Conservation (phyloP, 345 rosid species). For the Eucalyptus curtisii region DNA sequence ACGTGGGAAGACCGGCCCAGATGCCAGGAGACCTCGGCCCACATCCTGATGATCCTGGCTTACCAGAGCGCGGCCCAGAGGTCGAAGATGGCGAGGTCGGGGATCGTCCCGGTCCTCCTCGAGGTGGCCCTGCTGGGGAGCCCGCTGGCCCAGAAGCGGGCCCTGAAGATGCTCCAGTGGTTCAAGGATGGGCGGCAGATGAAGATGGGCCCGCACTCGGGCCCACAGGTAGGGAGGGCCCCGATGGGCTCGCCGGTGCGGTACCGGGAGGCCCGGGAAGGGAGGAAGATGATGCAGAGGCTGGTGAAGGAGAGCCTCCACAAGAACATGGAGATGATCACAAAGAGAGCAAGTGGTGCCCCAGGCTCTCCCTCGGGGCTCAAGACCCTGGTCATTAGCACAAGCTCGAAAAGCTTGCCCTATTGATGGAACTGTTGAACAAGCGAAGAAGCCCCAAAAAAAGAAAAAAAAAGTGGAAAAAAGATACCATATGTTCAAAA, state of each 20-base stretch:
- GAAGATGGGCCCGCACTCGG: slow-evolving; percentile 90
- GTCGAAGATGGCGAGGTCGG: slow-evolving; percentile 65
- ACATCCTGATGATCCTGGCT: slow-evolving; percentile 75
- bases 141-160: slow-evolving; percentile 76
- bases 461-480: background rate
- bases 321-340: slow-evolving; percentile 87
- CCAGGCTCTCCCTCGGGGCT: slow-evolving; percentile 4
- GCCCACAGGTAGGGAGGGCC: slow-evolving; percentile 59
- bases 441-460: background rate
- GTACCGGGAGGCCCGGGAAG: slow-evolving; percentile 36
- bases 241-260: slow-evolving; percentile 48
- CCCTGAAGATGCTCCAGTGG: slow-evolving; percentile 77
- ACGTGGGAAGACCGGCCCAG: slow-evolving; percentile 86
- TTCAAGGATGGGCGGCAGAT: slow-evolving; percentile 78
- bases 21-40: slow-evolving; percentile 74
- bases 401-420: slow-evolving; percentile 92
- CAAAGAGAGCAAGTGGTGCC: slow-evolving; percentile 42
- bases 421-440: slow-evolving; percentile 13
- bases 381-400: slow-evolving; percentile 60
- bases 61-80: slow-evolving; percentile 66
- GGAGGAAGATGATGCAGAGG: slow-evolving; percentile 65
- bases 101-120: slow-evolving; percentile 66
- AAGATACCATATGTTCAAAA: background rate
- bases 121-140: slow-evolving; percentile 66
- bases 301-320: slow-evolving; percentile 78